Conservation (phyloP, 2,329 filamentous ascomycete species). For the Decorospora gaudefroyi region DNA sequence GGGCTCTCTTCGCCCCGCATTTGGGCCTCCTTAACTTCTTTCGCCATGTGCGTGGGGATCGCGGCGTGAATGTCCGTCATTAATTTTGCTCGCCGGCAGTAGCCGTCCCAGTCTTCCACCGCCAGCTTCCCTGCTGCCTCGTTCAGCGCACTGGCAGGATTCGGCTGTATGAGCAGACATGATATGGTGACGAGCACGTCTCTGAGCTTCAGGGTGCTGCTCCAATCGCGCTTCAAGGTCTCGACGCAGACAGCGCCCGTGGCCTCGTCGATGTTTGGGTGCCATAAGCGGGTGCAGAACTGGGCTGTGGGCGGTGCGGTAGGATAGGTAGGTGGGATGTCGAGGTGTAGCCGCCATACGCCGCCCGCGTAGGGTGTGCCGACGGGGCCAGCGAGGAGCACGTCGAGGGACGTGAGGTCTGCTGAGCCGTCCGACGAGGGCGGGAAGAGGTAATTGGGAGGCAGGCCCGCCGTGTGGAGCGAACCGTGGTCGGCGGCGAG, state of each 20-base stretch:
- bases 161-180: slow-evolving; percentile 66
- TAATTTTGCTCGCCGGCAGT: slow-evolving; percentile 60
- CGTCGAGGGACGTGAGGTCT: slow-evolving; percentile 61
- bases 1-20: slow-evolving; percentile 57
- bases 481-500: slow-evolving; percentile 64
- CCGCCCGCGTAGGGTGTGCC: slow-evolving; percentile 64
- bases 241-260: slow-evolving; percentile 67
- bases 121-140: slow-evolving; percentile 63
- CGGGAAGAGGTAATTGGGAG: slow-evolving; percentile 65
- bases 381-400: slow-evolving; percentile 63
- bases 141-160: slow-evolving; percentile 67
- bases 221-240: slow-evolving; percentile 68
- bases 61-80: slow-evolving; percentile 67
- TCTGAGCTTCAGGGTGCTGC: slow-evolving; percentile 59
- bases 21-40: slow-evolving; percentile 59
- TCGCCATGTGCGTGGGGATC: slow-evolving; percentile 53
- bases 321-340: slow-evolving; percentile 63
- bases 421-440: slow-evolving; percentile 49
- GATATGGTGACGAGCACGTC: slow-evolving; percentile 64
- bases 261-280: slow-evolving; percentile 67
- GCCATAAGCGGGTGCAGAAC: slow-evolving; percentile 66
- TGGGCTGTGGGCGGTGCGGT: slow-evolving; percentile 59
- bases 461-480: slow-evolving; percentile 59
- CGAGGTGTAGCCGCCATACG: slow-evolving; percentile 63
- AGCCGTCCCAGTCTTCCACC: slow-evolving; percentile 61